Evolutionary conservation across 2,329 filamentous ascomycete genomes (phyloP).

Genomic region (Aspergillus neoniger): DNA sequence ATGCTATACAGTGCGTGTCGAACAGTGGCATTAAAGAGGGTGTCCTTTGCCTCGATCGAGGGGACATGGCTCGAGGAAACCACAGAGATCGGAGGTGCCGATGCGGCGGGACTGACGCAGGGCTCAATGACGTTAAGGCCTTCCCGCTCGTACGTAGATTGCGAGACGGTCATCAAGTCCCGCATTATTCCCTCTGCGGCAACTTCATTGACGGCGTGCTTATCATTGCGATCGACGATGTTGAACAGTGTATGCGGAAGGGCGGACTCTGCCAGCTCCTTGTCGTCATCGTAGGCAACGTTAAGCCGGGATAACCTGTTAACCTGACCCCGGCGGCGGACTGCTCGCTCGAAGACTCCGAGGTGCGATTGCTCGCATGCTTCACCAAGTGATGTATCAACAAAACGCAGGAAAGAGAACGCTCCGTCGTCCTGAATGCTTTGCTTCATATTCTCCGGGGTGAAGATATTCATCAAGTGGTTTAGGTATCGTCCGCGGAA

Average conservation of each 20-base stretch:
- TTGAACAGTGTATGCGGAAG: constrained; percentile 80
- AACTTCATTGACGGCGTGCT: constrained; percentile 67
- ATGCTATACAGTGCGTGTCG: constrained; percentile 73
- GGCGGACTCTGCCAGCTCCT: constrained; percentile 63
- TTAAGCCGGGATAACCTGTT: constrained; percentile 67
- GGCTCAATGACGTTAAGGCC: constrained; percentile 79
- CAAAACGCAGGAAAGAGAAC: constrained; percentile 90
- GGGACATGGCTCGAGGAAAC: constrained; percentile 69
- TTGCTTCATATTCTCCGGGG: constrained; percentile 71
- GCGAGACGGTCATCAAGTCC: constrained; percentile 77
- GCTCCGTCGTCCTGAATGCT: constrained; percentile 63
- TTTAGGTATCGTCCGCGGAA: constrained; percentile 76
- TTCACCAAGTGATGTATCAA: constrained; percentile 73
- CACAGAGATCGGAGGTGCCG: constrained; percentile 83
- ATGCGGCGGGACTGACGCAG: constrained; percentile 73
- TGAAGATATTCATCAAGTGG: constrained; percentile 89
- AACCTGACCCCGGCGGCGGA: constrained; percentile 54
- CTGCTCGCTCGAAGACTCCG: constrained; percentile 72
- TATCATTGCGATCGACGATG: constrained; percentile 70
- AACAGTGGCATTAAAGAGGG: constrained; percentile 76
- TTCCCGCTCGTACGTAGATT: constrained; percentile 63
- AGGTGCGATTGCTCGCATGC: constrained; percentile 68
- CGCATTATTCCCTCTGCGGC: constrained; percentile 71
- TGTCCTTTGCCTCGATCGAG: constrained; percentile 64
- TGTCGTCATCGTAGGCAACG: constrained; percentile 67